These are phyloP conservation scores for Neurospora crassa DNA, from an alignment of 2,329 filamentous ascomycete genomes.

Conservation along the genomic window DNA sequence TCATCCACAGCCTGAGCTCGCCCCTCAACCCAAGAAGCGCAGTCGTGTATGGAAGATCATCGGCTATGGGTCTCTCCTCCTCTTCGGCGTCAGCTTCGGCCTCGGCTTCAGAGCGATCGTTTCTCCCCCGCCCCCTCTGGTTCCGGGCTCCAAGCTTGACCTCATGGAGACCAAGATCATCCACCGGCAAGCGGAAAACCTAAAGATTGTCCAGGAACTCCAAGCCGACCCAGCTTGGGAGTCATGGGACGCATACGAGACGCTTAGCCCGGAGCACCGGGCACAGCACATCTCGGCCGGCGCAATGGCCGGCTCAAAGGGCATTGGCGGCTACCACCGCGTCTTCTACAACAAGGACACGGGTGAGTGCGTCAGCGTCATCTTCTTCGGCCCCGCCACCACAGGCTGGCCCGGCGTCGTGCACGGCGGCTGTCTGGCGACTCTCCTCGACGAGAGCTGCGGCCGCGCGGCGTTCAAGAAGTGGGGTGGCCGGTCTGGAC, in stretches of 20 bases:
- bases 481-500: constrained; percentile 25
- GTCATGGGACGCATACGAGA: constrained; percentile 31
- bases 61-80: constrained; percentile 24
- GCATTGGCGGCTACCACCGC: constrained; percentile 42
- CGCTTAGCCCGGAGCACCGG: constrained; percentile 10
- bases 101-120: constrained; percentile 30
- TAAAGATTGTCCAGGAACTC: constrained; percentile 39
- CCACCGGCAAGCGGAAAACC: constrained; percentile 30
- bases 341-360: constrained; percentile 53
- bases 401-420: constrained; percentile 62
- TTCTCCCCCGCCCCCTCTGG: constrained; percentile 32
- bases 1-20: background rate
- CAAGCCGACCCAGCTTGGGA: constrained; percentile 29
- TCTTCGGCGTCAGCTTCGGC: constrained; percentile 31
- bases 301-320: constrained; percentile 31
- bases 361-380: constrained; percentile 50
- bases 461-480: constrained; percentile 46
- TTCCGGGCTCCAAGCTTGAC: constrained; percentile 32
- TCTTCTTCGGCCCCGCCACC: constrained; percentile 57
- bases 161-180: constrained; percentile 29
- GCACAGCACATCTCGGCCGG: constrained; percentile 30
- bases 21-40: background rate
- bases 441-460: constrained; percentile 59
- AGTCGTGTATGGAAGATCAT: background rate
- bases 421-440: constrained; percentile 63